These are phyloP conservation scores for Blastobotrys ciferrii DNA, from an alignment of 1,139 yeast species.

Conservation along the genomic window DNA sequence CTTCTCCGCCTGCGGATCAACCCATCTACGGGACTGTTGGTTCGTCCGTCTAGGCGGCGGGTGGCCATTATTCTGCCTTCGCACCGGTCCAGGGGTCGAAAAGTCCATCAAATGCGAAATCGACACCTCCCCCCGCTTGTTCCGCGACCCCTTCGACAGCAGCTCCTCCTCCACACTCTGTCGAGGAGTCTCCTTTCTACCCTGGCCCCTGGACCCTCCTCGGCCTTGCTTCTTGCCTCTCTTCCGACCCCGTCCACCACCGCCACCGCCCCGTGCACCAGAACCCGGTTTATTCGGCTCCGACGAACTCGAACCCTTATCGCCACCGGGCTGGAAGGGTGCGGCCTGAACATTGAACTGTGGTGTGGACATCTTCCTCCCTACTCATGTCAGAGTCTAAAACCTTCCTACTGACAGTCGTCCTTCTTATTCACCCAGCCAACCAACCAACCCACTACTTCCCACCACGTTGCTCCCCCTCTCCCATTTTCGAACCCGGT, in stretches of 20 bases:
- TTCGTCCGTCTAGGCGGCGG: constrained; percentile 7
- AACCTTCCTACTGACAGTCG: background rate
- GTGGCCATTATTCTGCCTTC: constrained; percentile 3
- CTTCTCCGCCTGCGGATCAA: constrained; percentile 48
- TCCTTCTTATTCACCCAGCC: background rate
- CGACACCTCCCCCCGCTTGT: constrained; percentile 30
- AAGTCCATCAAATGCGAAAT: constrained; percentile 35
- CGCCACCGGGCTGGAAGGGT: constrained; percentile 19
- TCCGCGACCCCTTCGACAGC: constrained; percentile 14
- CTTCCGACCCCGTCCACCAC: background rate
- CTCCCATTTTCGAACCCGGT: background rate
- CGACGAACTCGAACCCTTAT: constrained; percentile 6
- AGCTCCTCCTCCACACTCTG: constrained; percentile 1
- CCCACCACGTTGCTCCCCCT: background rate
- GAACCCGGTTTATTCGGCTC: background rate
- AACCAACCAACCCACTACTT: no score
- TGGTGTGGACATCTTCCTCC: constrained; percentile 13
- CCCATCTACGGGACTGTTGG: constrained; percentile 3
- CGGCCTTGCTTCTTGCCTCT: background rate
- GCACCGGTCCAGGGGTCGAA: constrained; percentile 10
- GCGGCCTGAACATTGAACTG: constrained; percentile 20
- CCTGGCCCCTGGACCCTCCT: background rate
- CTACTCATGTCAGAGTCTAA: background rate
- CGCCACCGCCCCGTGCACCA: background rate
- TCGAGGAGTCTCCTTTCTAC: background rate